phyloP scores from a whole-genome alignment of 1,284 basidiomycete species.

The Uromyces viciae-fabae region DNA sequence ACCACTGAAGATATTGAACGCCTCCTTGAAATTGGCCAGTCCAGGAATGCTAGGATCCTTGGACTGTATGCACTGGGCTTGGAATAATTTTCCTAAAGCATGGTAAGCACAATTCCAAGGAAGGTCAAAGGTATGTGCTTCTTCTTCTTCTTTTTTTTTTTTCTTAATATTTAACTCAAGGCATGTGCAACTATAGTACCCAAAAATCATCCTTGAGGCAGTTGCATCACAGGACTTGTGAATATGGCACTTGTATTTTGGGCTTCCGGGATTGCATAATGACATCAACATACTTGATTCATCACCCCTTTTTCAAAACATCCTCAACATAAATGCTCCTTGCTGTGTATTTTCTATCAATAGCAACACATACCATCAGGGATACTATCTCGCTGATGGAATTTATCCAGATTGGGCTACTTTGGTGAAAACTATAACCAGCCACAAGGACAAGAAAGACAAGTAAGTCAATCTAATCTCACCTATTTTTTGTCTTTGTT shows the following conservation, averaged over 20 bases:
- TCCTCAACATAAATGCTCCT: neutral
- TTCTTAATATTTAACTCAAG: too few relatives aligned
- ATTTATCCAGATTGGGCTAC: too few relatives aligned
- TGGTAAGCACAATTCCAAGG: constrained; percentile 4
- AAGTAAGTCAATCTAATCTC: too few relatives aligned
- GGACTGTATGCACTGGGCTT: constrained; percentile 17
- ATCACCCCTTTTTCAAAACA: neutral
- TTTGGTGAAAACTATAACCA: too few relatives aligned
- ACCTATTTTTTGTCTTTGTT: too few relatives aligned
- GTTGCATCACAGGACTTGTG: neutral
- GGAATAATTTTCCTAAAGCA: neutral
- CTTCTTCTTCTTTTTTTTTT: too few relatives aligned
- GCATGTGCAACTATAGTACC: too few relatives aligned
- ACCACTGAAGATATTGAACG: neutral
- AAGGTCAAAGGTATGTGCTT: neutral
- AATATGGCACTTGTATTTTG: too few relatives aligned
- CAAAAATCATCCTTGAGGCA: too few relatives aligned
- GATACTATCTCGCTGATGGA: too few relatives aligned
- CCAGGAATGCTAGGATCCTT: neutral
- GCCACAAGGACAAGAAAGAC: too few relatives aligned
- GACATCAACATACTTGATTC: neutral
- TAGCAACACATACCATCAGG: too few relatives aligned
- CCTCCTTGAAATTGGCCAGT: neutral
- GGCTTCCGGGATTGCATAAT: constrained; percentile 5
- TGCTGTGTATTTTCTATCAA: neutral